Base-by-base conservation (phyloP, 2,329 filamentous ascomycete species). In the Graphilbum ipis-grandicollis region DNA sequence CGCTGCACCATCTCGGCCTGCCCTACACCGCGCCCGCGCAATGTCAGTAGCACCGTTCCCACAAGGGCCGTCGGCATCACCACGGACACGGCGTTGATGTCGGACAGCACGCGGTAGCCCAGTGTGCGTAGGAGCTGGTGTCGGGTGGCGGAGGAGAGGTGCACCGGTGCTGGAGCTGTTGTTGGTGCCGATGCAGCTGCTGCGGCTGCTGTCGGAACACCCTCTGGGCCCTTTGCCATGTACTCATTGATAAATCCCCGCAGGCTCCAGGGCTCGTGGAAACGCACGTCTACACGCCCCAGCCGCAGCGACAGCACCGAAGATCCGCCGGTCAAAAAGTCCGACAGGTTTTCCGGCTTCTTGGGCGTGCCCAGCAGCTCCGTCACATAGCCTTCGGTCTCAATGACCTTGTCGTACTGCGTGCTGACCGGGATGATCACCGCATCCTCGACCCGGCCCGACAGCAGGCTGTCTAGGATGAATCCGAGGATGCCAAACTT, bases 391-490 rank as follows among this genome's bases (percentile, higher is more conserved):
- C 85, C 90, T 56, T 93, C 85, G 1, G 92, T 93, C 56, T 98
- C 90, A 41, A 98, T 92, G 39, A 98, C 90, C 52, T 96, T 98
- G 63, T 98, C 90, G 52, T 98, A 98, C 53, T 98, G 90, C 1
- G 86, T 94, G 54, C 82, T 92, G 33, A 98, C 90, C 0, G 90
- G 90, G 47, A 88, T 93, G 36, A 98, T 84, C 31, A 94, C 81
- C 23, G 84, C 78, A 55, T 98, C 90, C 33, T 92, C 66, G 1
- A 93, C 85, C 7, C 86, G 71, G 1, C 86, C 85, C 0, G 83
- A 92, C 6, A 94, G 60, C 13, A 98, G 66, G 46, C 84, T 92
- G 47, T 98, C 90, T 15, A 98, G 61, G 29, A 96, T 71, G 48
- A 94, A 98, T 49, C 75, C 82, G 21, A 98, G 60, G 41, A 98